Conservation (phyloP, 1,284 basidiomycete species). For the Schizophyllum commune region DNA sequence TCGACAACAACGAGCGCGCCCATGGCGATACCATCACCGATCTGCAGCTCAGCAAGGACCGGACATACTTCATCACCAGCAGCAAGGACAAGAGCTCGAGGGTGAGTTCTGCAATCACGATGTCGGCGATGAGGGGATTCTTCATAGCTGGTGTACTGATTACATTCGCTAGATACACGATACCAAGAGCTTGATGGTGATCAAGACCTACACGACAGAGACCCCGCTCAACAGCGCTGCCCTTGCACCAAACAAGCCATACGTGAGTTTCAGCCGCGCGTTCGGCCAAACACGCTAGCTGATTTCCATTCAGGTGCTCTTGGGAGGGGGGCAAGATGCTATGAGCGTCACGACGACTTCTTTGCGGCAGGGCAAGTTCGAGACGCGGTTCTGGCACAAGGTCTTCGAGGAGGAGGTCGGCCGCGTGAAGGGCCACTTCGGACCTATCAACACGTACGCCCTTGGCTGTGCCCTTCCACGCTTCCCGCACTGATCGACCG, state of each 20-base stretch:
- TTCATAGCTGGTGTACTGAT: background rate
- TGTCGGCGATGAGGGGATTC: slow-evolving; percentile 1
- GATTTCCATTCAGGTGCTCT: slow-evolving; percentile 50
- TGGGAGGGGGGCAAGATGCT: slow-evolving; percentile 97
- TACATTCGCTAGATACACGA: slow-evolving; percentile 67
- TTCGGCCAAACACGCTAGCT: slow-evolving; percentile 1
- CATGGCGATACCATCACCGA: slow-evolving; percentile 87
- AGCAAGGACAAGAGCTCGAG: slow-evolving; percentile 96
- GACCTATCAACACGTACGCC: slow-evolving; percentile 92
- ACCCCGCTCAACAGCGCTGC: slow-evolving; percentile 95
- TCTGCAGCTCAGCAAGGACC: slow-evolving; percentile 85
- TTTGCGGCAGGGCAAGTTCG: slow-evolving; percentile 92
- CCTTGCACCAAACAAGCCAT: slow-evolving; percentile 79
- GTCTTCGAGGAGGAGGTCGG: slow-evolving; percentile 98
- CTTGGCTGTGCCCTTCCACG: background rate
- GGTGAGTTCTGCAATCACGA: slow-evolving; percentile 39
- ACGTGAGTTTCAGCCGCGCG: slow-evolving; percentile 36
- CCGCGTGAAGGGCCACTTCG: slow-evolving; percentile 94
- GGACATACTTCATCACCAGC: slow-evolving; percentile 93
- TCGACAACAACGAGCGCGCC: slow-evolving; percentile 74
- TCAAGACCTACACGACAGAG: slow-evolving; percentile 93
- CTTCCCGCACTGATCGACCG: background rate
- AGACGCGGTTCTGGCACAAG: slow-evolving; percentile 98
- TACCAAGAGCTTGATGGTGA: slow-evolving; percentile 78
- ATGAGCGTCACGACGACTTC: slow-evolving; percentile 97